A percentile compares a stretch with the other conserved stretches of the same genome.
phyloP scores from a whole-genome alignment of 805 yeast species.

The Candida oleophila region DNA sequence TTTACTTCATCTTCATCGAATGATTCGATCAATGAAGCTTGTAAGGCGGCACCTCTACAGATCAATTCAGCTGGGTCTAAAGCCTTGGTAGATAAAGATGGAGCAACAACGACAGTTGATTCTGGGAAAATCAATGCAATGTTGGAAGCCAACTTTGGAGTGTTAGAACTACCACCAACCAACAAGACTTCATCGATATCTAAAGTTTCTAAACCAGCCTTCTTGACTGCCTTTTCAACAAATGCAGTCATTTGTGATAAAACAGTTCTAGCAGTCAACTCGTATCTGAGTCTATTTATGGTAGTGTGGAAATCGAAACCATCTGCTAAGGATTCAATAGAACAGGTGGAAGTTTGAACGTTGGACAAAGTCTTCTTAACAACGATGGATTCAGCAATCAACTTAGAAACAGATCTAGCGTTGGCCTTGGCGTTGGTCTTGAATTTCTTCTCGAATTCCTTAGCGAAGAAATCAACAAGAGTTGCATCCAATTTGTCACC shows the following conservation, averaged over 20 bases:
- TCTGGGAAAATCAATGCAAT: constrained; percentile 79
- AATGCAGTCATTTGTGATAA: constrained; percentile 75
- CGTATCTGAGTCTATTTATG: constrained; percentile 91
- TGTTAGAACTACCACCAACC: constrained; percentile 90
- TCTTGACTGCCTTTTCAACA: constrained; percentile 68
- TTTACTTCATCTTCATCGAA: constrained; percentile 81
- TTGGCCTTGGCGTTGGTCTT: constrained; percentile 76
- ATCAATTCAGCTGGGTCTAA: constrained; percentile 84
- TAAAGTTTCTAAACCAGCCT: constrained; percentile 81
- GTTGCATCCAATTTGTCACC: constrained; percentile 84
- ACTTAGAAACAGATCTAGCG: constrained; percentile 85
- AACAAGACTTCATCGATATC: constrained; percentile 90
- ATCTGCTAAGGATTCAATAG: constrained; percentile 91
- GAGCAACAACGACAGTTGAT: constrained; percentile 70
- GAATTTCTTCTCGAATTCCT: constrained; percentile 90
- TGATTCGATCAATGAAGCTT: constrained; percentile 81
- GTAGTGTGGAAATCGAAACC: constrained; percentile 93
- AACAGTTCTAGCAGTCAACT: constrained; percentile 78
- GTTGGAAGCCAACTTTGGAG: constrained; percentile 85
- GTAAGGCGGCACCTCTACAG: constrained; percentile 95
- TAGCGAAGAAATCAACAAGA: constrained; percentile 79
- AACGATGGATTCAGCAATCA: constrained; percentile 75
- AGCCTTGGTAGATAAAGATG: constrained; percentile 74
- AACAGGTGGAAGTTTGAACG: constrained; percentile 83
- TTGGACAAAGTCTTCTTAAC: constrained; percentile 91